Conservation (phyloP, 1,139 yeast species). For the Oligophagozyma castellii region DNA sequence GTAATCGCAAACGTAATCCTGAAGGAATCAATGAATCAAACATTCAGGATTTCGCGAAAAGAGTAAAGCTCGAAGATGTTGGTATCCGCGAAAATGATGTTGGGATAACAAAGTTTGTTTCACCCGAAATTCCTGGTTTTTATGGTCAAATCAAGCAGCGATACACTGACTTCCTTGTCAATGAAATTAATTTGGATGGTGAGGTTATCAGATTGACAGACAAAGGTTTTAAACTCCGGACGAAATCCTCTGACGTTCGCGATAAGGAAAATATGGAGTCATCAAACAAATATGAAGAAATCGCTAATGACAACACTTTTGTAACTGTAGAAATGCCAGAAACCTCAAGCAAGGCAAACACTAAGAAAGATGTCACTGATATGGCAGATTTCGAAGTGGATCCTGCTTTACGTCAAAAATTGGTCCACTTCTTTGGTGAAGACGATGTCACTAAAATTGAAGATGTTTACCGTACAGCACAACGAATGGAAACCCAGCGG, state of each 20-base stretch:
- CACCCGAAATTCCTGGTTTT: constrained; percentile 47
- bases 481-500: constrained; percentile 44
- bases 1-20: too few relatives aligned
- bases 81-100: constrained; percentile 50
- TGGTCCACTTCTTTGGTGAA: constrained; percentile 44
- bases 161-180: constrained; percentile 89
- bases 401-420: constrained; percentile 32
- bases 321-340: constrained; percentile 25
- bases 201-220: constrained; percentile 64
- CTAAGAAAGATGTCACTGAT: constrained; percentile 29
- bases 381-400: constrained; percentile 35
- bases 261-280: constrained; percentile 29
- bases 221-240: constrained; percentile 45
- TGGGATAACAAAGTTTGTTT: constrained; percentile 66
- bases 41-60: too few relatives aligned
- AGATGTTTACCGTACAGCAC: constrained; percentile 44
- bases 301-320: too few relatives aligned
- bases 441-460: constrained; percentile 45
- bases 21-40: too few relatives aligned
- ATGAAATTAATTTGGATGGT: constrained; percentile 62
- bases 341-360: constrained; percentile 29
- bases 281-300: too few relatives aligned
- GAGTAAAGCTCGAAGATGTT: constrained; percentile 4
- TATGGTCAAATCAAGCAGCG: constrained; percentile 72
- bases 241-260: constrained; percentile 37